Base-by-base conservation (phyloP, 2,329 filamentous ascomycete genomes). In the Cladosporium sp. region DNA sequence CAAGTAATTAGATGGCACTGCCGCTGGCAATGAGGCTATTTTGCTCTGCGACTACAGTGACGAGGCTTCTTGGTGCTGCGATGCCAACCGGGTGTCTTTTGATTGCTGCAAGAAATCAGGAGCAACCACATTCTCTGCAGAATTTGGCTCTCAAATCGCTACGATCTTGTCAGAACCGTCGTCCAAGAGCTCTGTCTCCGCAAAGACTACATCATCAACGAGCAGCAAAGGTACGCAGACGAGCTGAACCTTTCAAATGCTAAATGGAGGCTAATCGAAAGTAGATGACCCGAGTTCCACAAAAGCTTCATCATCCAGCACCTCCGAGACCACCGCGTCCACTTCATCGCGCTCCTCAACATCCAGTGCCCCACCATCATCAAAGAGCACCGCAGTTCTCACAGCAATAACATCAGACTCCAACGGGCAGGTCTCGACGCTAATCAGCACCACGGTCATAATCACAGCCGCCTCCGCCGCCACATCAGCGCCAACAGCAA, bases 41-140 rank as follows among this genome's bases (percentile, higher is more conserved):
- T 16, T 38, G 6, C 20, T 18, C 20, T 47, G 43, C 43, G 33
- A 38, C 27, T 13, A 27, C 33, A 15, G 11, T 7, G 43, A 38
- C 36, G 43, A 47, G 15, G 11, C 16, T 8, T 27, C 43, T 4
- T 47, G 36, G 22, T 47, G 43, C 33, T 47, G 43, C 20, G 25
- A 47, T 12, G 33, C 20, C 7, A 29, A 47, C n/a, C 16, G 43
- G 25, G 38, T 41, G 18, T 25, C 33, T 13, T 16, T 36, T 13
- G 18, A 47, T 29, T 47, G 43, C 32, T 47, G 43, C 29, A 38
- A n/a, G 3, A 25, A 38, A 20, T 29, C 40, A 9, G 43, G 11
- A 18, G 43, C 43, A 7, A 38, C 43, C 22, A 19, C 22, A 11
- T 47, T 47, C 27, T 27, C 33, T 11, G 16, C 22, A 3, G 33